These are phyloP conservation scores for Pseudogymnoascus sp. DNA, from an alignment of 2,329 filamentous ascomycete genomes.

Conservation along the genomic window DNA sequence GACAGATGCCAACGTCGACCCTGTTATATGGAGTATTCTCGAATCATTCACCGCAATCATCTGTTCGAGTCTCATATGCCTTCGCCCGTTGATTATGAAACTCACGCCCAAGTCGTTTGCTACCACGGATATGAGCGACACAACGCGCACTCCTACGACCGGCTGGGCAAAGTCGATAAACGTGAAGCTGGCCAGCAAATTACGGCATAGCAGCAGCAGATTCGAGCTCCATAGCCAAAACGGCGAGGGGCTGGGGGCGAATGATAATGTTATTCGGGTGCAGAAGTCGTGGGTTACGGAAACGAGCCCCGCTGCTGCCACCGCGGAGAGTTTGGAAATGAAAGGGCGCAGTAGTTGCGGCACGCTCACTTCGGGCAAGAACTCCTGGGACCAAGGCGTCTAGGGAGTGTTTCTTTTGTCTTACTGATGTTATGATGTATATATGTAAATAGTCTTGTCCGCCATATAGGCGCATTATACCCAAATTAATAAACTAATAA, in stretches of 20 bases:
- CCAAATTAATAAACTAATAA: conserved; percentile 6
- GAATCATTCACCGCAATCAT: conserved; percentile 24
- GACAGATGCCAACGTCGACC: conserved; percentile 20
- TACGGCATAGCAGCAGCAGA: not conserved
- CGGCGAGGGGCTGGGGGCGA: not conserved
- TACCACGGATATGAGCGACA: not conserved
- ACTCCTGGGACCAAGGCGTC: not conserved
- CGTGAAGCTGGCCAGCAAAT: not conserved
- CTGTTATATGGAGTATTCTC: conserved; percentile 25
- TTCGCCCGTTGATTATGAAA: conserved; percentile 21
- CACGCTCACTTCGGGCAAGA: not conserved
- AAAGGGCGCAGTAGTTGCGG: not conserved
- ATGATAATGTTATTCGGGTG: not conserved
- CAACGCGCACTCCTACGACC: not conserved
- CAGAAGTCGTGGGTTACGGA: conserved; percentile 5
- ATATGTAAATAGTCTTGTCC: not conserved
- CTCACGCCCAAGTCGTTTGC: conserved; percentile 14
- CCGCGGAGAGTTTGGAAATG: not conserved
- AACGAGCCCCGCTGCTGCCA: not conserved
- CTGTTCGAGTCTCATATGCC: conserved; percentile 23
- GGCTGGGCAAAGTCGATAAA: conserved; percentile 2
- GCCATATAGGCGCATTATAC: not conserved
- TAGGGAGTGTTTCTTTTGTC: not conserved
- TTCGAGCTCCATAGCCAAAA: not conserved
- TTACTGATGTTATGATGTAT: not conserved